Conservation (phyloP, 129 eudicot genomes). For the Tagetes erecta region DNA sequence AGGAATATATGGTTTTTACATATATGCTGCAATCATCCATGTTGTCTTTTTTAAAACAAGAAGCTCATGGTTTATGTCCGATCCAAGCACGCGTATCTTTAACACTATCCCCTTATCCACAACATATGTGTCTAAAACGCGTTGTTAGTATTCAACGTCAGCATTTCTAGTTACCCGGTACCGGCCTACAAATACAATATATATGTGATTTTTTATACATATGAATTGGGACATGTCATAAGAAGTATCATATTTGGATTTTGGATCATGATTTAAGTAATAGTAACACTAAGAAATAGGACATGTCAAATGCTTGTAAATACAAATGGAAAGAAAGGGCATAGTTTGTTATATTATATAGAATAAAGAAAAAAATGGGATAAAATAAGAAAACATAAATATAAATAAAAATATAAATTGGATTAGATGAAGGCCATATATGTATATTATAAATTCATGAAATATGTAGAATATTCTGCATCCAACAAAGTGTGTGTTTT, state of each 20-base stretch:
- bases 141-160: too few species aligned
- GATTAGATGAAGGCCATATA: slow-evolving; percentile 7
- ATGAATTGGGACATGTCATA: background rate
- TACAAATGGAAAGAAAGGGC: slow-evolving; percentile 26
- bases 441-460: slow-evolving; percentile 33
- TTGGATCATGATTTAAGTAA: background rate
- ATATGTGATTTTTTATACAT: too few species aligned
- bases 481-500: slow-evolving; percentile 40
- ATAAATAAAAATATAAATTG: slow-evolving; percentile 26
- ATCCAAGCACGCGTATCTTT: too few species aligned
- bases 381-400: slow-evolving; percentile 29
- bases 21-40: too few species aligned
- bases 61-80: too few species aligned
- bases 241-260: background rate
- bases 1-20: background rate
- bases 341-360: slow-evolving; percentile 3
- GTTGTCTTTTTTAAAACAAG: background rate
- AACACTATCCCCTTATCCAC: too few species aligned
- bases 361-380: slow-evolving; percentile 4
- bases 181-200: background rate
- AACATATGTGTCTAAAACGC: too few species aligned
- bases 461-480: slow-evolving; percentile 40
- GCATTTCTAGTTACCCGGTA: too few species aligned
- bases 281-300: slow-evolving; percentile 18
- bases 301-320: slow-evolving; percentile 21